These are phyloP conservation scores for Tulasnella sp. DNA, from an alignment of 768 basidiomycete genomes.

Conservation along the genomic window DNA sequence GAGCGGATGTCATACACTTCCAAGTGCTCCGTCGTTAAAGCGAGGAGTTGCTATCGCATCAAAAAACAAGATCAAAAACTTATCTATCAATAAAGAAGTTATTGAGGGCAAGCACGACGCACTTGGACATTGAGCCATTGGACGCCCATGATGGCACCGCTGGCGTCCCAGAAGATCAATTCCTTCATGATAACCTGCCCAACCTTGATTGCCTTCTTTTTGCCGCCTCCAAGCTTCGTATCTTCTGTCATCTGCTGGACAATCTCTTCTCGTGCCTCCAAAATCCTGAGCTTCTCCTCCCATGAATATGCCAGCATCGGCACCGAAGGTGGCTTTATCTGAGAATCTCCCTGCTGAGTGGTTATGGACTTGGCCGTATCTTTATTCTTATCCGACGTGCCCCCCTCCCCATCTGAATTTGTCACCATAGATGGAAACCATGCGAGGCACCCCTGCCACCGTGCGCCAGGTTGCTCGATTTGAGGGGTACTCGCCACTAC, in stretches of 20 bases:
- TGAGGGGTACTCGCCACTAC: slow-evolving; percentile 25
- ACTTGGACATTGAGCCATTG: slow-evolving; percentile 88
- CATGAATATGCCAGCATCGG: slow-evolving; percentile 80
- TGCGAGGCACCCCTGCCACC: slow-evolving; percentile 53
- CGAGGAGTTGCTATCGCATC: slow-evolving; percentile 49
- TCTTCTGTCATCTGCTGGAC: slow-evolving; percentile 3
- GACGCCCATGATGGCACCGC: slow-evolving; percentile 54
- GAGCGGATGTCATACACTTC: slow-evolving; percentile 58
- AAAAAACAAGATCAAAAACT: background rate
- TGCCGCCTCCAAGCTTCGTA: slow-evolving; percentile 30
- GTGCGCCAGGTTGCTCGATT: slow-evolving; percentile 33
- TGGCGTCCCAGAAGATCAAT: slow-evolving; percentile 45
- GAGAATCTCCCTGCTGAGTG: background rate
- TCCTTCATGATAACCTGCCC: slow-evolving; percentile 55
- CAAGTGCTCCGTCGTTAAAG: slow-evolving; percentile 45
- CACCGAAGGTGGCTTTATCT: background rate
- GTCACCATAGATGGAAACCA: slow-evolving; percentile 64
- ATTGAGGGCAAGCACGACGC: slow-evolving; percentile 30
- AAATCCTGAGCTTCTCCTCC: slow-evolving; percentile 55
- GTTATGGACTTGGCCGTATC: background rate
- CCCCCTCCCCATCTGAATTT: background rate
- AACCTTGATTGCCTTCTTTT: slow-evolving; percentile 44
- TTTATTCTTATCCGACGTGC: background rate
- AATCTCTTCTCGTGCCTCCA: slow-evolving; percentile 47
- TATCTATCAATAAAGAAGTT: background rate